phyloP scores from a whole-genome alignment of 1,284 basidiomycete genomes.

The Sporisorium sorghi region DNA sequence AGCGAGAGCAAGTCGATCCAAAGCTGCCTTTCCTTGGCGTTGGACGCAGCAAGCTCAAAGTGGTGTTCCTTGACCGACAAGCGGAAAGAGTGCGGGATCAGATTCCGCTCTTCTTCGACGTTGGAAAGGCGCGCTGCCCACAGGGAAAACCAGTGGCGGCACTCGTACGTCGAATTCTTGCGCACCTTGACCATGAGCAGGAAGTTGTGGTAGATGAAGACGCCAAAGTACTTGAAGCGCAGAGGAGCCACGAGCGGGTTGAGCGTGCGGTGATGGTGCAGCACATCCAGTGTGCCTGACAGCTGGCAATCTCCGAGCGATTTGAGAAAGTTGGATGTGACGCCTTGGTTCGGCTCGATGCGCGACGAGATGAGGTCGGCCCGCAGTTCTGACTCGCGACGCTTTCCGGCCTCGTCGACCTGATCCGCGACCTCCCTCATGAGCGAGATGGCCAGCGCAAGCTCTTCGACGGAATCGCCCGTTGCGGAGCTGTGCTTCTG shows the following conservation, averaged over 20 bases:
- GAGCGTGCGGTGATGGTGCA: constrained; percentile 60
- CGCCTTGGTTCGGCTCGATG: constrained; percentile 54
- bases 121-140: constrained; percentile 55
- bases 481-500: constrained; percentile 53
- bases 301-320: constrained; percentile 63
- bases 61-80: constrained; percentile 62
- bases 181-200: constrained; percentile 65
- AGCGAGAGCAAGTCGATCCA: constrained; percentile 62
- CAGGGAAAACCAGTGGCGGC: constrained; percentile 67
- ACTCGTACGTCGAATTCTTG: constrained; percentile 60
- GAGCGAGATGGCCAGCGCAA: constrained; percentile 52
- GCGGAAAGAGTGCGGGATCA: constrained; percentile 62
- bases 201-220: constrained; percentile 63
- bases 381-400: constrained; percentile 60
- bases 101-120: constrained; percentile 41
- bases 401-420: constrained; percentile 62
- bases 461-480: constrained; percentile 38
- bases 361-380: constrained; percentile 61
- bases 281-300: constrained; percentile 64
- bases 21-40: constrained; percentile 56
- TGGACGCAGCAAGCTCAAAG: constrained; percentile 66
- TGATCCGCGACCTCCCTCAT: constrained; percentile 63
- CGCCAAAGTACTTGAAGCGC: constrained; percentile 66
- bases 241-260: constrained; percentile 62
- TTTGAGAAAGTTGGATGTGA: constrained; percentile 49